These are phyloP conservation scores for Capsicum chinense DNA, from an alignment of 257 asterid species.

Conservation along the genomic window DNA sequence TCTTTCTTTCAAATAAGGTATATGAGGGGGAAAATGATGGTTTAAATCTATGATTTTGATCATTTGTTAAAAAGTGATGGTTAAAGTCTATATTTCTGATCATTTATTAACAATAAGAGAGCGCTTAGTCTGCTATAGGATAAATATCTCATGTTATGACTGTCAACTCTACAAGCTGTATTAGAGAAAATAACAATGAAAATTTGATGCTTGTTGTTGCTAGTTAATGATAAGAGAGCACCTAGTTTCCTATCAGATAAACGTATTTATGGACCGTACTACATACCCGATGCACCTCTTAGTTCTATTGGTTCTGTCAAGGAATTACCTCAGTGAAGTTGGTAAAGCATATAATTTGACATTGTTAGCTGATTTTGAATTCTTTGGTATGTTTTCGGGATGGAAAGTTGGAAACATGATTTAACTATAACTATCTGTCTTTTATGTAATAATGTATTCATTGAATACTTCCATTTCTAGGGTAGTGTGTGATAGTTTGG, in stretches of 20 bases:
- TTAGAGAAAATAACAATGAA: background rate
- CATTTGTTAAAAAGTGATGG: background rate
- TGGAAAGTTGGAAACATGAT: background rate
- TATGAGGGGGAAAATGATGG: background rate
- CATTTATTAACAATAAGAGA: background rate
- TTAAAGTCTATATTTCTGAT: background rate
- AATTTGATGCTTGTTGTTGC: background rate
- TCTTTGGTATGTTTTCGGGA: background rate
- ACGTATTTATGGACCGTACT: background rate
- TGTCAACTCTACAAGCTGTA: background rate
- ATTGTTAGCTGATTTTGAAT: background rate
- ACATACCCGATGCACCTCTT: background rate
- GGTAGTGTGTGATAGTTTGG: background rate
- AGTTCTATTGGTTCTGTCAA: background rate
- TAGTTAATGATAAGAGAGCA: background rate
- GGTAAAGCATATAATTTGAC: background rate
- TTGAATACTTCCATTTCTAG: background rate
- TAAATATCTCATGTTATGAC: too few species aligned
- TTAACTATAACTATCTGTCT: background rate
- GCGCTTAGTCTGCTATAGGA: too few species aligned
- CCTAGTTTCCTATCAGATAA: conserved; percentile 2
- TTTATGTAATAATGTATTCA: background rate
- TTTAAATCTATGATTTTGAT: background rate
- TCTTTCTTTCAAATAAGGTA: background rate
- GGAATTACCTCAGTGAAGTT: background rate